These are phyloP conservation scores for Manihot esculenta DNA, from an alignment of 441 rosid species.

Conservation along the genomic window DNA sequence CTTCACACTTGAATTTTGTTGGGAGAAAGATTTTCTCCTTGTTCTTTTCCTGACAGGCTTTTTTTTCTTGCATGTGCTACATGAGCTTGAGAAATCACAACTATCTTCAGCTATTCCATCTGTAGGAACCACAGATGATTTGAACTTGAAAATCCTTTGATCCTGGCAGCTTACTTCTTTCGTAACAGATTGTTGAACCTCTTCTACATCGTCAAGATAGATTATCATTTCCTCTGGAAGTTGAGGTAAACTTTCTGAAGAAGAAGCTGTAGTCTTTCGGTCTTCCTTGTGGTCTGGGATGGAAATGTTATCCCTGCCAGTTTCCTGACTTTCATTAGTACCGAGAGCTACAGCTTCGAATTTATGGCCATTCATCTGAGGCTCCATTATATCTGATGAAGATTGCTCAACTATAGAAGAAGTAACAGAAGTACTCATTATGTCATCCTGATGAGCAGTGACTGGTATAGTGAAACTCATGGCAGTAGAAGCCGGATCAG, in stretches of 20 bases:
- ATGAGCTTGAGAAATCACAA: conserved; percentile 29
- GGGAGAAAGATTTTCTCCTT: conserved; percentile 37
- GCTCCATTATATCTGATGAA: conserved; percentile 26
- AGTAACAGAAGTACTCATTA: conserved; percentile 23
- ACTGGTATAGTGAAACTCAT: background rate
- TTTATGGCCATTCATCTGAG: conserved; percentile 10
- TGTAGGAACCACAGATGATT: conserved; percentile 19
- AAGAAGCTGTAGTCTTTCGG: conserved; percentile 27
- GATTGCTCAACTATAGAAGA: conserved; percentile 31
- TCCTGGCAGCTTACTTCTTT: conserved; percentile 43
- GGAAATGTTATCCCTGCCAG: conserved; percentile 3
- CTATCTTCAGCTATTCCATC: conserved; percentile 9
- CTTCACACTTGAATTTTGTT: conserved; percentile 32
- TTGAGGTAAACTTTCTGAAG: conserved; percentile 42
- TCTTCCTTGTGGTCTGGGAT: conserved; percentile 13
- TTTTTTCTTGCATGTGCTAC: conserved; percentile 23
- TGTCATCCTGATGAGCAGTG: conserved; percentile 19
- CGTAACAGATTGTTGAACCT: conserved; percentile 33
- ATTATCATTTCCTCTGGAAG: conserved; percentile 38
- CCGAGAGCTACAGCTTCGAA: conserved; percentile 18
- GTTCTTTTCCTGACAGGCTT: conserved; percentile 30
- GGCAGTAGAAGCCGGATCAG: conserved; percentile 20
- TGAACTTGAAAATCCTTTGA: conserved; percentile 66
- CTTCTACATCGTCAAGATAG: conserved; percentile 55
- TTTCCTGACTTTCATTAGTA: conserved; percentile 25